A percentile compares a stretch with the other conserved stretches of the same genome.
Conservation (phyloP, 1,284 basidiomycete species). For the Apiotrichum gracile region DNA sequence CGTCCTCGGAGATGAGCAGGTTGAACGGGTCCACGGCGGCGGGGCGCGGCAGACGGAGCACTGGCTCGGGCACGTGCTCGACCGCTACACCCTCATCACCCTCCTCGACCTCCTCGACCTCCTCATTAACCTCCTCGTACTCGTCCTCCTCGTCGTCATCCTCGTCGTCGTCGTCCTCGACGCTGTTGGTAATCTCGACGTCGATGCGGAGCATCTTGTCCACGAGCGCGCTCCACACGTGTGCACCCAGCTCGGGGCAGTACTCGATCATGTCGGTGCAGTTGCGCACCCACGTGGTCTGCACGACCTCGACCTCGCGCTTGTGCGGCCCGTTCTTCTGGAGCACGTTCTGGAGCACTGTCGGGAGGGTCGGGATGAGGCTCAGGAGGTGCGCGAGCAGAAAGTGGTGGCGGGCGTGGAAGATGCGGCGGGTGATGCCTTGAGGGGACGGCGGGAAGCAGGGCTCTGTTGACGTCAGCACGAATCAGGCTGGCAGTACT, state of each 20-base stretch:
- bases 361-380: constrained; percentile 82
- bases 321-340: constrained; percentile 87
- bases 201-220: constrained; percentile 93
- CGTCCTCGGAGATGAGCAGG: constrained; percentile 61
- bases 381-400: constrained; percentile 78
- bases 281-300: constrained; percentile 90
- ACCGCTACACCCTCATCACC: too few relatives aligned
- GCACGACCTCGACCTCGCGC: constrained; percentile 70
- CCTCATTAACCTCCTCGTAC: constrained; percentile 49
- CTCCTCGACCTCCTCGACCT: too few relatives aligned
- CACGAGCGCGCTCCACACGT: constrained; percentile 75
- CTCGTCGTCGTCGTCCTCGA: constrained; percentile 82
- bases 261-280: constrained; percentile 77
- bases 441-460: constrained; percentile 6
- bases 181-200: constrained; percentile 93
- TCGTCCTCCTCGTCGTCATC: constrained; percentile 59
- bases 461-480: constrained; percentile 19
- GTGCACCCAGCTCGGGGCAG: constrained; percentile 81
- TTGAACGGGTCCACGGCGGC: constrained; percentile 81
- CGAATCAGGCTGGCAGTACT: constrained; percentile 40
- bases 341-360: constrained; percentile 77
- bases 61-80: too few relatives aligned
- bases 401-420: constrained; percentile 82
- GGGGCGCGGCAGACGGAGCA: too few relatives aligned
- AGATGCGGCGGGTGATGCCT: constrained; percentile 71